These are phyloP conservation scores for Botrytis galanthina DNA, from an alignment of 2,329 filamentous ascomycete genomes.

Conservation along the genomic window DNA sequence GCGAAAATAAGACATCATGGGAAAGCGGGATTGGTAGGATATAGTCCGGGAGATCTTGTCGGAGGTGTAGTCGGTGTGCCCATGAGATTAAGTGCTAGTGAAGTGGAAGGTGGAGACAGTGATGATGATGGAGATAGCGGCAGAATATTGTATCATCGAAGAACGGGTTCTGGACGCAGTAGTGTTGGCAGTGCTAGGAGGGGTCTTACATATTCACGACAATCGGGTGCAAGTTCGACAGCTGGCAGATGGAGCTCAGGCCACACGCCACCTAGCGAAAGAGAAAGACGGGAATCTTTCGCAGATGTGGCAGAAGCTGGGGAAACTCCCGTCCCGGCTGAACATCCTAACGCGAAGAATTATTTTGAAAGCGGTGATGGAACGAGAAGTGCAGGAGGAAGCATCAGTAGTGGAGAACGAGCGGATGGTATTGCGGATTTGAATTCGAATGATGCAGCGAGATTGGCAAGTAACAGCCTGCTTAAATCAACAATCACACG, in stretches of 20 bases:
- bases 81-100: slow-evolving; percentile 87
- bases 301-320: slow-evolving; percentile 31
- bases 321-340: slow-evolving; percentile 33
- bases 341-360: slow-evolving; percentile 25
- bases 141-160: slow-evolving; percentile 56
- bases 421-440: slow-evolving; percentile 61
- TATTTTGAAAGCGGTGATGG: slow-evolving; percentile 35
- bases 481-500: slow-evolving; percentile 57
- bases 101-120: slow-evolving; percentile 85
- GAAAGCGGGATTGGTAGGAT: slow-evolving; percentile 73
- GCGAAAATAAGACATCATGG: slow-evolving; percentile 88
- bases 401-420: slow-evolving; percentile 47
- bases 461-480: slow-evolving; percentile 58
- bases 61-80: slow-evolving; percentile 76
- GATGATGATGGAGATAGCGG: slow-evolving; percentile 64
- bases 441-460: slow-evolving; percentile 41
- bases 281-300: slow-evolving; percentile 31
- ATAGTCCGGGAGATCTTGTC: slow-evolving; percentile 68
- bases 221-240: slow-evolving; percentile 38
- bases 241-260: slow-evolving; percentile 43
- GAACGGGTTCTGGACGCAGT: slow-evolving; percentile 72
- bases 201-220: slow-evolving; percentile 42
- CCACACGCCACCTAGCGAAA: slow-evolving; percentile 46
- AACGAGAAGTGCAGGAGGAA: slow-evolving; percentile 32
- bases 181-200: slow-evolving; percentile 46